phyloP scores from a whole-genome alignment of 345 rosid genomes.

The Theobroma cacao region DNA sequence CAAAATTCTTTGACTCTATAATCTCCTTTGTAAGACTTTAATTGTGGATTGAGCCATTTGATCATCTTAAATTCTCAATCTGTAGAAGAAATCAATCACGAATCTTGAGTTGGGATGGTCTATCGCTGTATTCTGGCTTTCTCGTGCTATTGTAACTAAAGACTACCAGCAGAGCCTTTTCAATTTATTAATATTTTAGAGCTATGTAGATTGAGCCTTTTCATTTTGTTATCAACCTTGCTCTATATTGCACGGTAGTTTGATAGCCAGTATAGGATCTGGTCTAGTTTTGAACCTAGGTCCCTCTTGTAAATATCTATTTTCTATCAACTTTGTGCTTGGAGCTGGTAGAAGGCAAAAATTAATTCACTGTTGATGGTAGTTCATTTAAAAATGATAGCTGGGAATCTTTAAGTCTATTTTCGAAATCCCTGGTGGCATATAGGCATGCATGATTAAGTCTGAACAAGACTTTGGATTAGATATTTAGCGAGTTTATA shows the following conservation, averaged over 20 bases:
- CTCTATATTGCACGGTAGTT: not conserved
- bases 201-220: too few relatives aligned
- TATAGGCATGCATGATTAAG: not conserved
- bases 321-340: not conserved
- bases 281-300: not conserved
- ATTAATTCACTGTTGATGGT: not conserved
- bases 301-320: not conserved
- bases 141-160: not conserved
- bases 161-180: not conserved
- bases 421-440: not conserved
- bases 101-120: not conserved
- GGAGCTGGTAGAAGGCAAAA: not conserved
- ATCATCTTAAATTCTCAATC: not conserved
- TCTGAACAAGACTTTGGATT: not conserved
- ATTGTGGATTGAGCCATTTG: not conserved
- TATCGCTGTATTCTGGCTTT: not conserved
- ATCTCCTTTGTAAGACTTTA: not conserved
- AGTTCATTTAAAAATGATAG: not conserved
- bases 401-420: not conserved
- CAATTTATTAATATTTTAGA: not conserved
- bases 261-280: not conserved
- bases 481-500: not conserved
- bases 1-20: not conserved
- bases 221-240: not conserved
- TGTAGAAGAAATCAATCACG: not conserved